These are phyloP conservation scores for Sarocladiaceae sp. DNA, from an alignment of 2,329 filamentous ascomycete species.

Conservation along the genomic window DNA sequence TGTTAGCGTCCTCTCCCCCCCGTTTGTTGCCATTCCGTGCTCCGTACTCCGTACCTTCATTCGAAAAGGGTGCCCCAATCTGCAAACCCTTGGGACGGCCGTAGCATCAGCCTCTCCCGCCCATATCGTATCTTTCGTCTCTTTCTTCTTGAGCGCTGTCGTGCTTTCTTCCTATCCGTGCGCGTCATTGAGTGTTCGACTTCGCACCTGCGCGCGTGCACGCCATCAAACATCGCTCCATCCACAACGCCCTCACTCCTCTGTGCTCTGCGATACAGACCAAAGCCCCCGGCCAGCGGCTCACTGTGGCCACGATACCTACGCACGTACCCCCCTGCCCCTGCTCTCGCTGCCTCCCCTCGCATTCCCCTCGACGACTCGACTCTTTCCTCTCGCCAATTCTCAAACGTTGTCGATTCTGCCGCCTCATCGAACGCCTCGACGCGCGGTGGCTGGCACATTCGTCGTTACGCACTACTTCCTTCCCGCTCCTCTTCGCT, in stretches of 20 bases:
- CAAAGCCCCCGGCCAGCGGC: neutral
- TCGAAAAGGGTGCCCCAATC: neutral
- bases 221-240: no score
- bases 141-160: neutral
- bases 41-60: no score
- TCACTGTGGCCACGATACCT: neutral
- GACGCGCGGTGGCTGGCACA: neutral
- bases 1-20: no score
- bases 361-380: neutral
- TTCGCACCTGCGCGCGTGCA: no score
- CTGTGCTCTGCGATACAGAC: neutral
- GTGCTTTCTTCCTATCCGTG: neutral
- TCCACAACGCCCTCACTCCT: no score
- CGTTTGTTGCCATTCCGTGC: no score
- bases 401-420: no score
- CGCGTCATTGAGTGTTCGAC: no score
- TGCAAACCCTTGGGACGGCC: conserved; percentile 1
- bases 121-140: neutral
- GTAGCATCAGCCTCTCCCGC: conserved; percentile 2
- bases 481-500: no score
- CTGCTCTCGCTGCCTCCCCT: conserved; percentile 5
- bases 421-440: no score
- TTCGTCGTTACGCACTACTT: neutral
- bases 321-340: neutral
- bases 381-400: neutral